Base-by-base conservation (phyloP, 257 asterid genomes). In the Solanum pennellii region DNA sequence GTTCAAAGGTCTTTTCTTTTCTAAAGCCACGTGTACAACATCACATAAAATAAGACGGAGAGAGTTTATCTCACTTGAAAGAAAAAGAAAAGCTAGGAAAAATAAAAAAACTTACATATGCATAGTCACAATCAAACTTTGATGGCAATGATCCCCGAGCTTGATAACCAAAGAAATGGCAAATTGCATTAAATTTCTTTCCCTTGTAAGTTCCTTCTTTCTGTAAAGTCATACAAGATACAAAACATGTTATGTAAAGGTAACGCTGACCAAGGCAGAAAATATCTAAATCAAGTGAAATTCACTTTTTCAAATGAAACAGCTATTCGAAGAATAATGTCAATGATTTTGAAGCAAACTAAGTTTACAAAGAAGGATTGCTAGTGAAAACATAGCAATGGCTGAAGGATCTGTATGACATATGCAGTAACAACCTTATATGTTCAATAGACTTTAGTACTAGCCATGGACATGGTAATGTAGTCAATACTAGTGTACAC, bases 101-200 rank as follows among this genome's bases (percentile, higher is more conserved):
- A 79, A 29, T 5, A 29, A 18, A 71, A 74, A 74, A 87, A 88
- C 98, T 91, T 90, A 97, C 99, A 89, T 93, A 97, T 84, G 98
- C 98, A 86, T 93, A 95, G 93, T 97, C 99, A 82, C 99, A 95
- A 87, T 97, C 99, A 86, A 97, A 97, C 89, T 97, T 97, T 76
- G 99, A 97, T 42, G 99, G 99, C 91, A 97, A 88, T 35, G 99
- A 97, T 33, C 99, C 98, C 65, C 99, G 98, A 94, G 99, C 99
- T 93, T 97, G 99, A 91, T 97, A 95, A 25, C 99, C 98, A 77
- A 97, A 97, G 95, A 97, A 97, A 92, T 97, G 99, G 91, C 99
- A 97, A 49, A 97, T 95, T n/a, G 95, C 99, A 45, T 95, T 97
- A 91, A 97, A 97, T 91, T 97, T 97, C 93, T 95, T 95, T 60